Evolutionary conservation across 768 basidiomycete genomes (phyloP).

Genomic region (Boletus subcaerulescens): DNA sequence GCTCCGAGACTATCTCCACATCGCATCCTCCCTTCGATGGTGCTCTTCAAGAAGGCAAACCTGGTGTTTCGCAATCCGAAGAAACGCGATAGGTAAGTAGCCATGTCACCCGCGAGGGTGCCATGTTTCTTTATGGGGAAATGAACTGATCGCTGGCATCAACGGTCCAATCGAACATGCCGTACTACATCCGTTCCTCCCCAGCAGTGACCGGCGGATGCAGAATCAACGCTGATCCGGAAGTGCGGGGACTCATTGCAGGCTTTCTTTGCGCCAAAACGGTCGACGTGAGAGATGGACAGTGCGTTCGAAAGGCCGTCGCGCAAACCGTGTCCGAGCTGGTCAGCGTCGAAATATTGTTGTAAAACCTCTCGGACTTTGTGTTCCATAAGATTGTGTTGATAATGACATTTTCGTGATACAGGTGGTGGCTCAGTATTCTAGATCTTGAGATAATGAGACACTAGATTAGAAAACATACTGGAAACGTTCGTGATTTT

Average conservation of each 20-base stretch:
- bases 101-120: neutral
- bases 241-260: conserved; percentile 20
- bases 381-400: neutral
- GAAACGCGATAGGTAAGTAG: conserved; percentile 39
- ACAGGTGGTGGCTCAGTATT: conserved; percentile 25
- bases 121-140: neutral
- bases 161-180: neutral
- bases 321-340: conserved; percentile 26
- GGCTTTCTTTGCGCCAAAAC: conserved; percentile 29
- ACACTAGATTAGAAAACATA: neutral
- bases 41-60: conserved; percentile 32
- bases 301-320: conserved; percentile 26
- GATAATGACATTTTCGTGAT: neutral
- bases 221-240: conserved; percentile 17
- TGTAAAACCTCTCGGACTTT: conserved; percentile 20
- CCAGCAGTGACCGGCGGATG: conserved; percentile 43
- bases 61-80: conserved; percentile 36
- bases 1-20: too few relatives aligned
- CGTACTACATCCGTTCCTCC: neutral
- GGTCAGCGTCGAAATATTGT: conserved; percentile 35
- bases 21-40: conserved; percentile 29
- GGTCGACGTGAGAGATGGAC: conserved; percentile 34
- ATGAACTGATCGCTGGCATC: neutral
- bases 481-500: too few relatives aligned
- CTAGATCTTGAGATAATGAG: neutral